Evolutionary conservation across 805 yeast genomes (phyloP).

Genomic region (Candida namnaoensis): DNA sequence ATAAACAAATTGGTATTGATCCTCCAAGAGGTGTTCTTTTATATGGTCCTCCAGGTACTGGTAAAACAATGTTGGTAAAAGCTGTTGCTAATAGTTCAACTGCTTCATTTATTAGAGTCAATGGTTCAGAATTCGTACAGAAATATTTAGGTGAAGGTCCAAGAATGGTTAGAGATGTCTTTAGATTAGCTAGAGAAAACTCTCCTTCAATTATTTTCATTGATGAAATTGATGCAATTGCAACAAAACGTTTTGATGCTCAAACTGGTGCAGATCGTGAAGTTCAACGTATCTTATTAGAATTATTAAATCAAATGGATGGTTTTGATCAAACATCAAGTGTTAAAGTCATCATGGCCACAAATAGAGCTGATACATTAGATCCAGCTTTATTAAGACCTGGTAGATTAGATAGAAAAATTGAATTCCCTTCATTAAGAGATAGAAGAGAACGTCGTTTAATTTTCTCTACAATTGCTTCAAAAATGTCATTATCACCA

Average conservation of each 20-base stretch:
- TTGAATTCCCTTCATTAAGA: constrained; percentile 92
- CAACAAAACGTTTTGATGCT: constrained; percentile 98
- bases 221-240: constrained; percentile 98
- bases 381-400: constrained; percentile 98
- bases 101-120: constrained; percentile 93
- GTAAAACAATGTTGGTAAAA: constrained; percentile 97
- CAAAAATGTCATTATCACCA: constrained; percentile 97
- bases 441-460: constrained; percentile 97
- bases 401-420: constrained; percentile 96
- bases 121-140: constrained; percentile 97
- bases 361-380: constrained; percentile 97
- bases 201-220: constrained; percentile 95
- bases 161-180: constrained; percentile 98
- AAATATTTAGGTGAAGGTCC: constrained; percentile 99
- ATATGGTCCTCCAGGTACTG: constrained; percentile 99
- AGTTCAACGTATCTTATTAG: constrained; percentile 95
- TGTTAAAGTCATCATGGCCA: constrained; percentile 98
- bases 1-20: constrained; percentile 96
- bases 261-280: constrained; percentile 99
- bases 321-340: constrained; percentile 95
- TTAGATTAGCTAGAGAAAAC: constrained; percentile 93
- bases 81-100: constrained; percentile 97
- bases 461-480: constrained; percentile 90
- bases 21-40: constrained; percentile 97
- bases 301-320: constrained; percentile 96